Base-by-base conservation (phyloP, 768 basidiomycete species). In the Boletus coccyginus region DNA sequence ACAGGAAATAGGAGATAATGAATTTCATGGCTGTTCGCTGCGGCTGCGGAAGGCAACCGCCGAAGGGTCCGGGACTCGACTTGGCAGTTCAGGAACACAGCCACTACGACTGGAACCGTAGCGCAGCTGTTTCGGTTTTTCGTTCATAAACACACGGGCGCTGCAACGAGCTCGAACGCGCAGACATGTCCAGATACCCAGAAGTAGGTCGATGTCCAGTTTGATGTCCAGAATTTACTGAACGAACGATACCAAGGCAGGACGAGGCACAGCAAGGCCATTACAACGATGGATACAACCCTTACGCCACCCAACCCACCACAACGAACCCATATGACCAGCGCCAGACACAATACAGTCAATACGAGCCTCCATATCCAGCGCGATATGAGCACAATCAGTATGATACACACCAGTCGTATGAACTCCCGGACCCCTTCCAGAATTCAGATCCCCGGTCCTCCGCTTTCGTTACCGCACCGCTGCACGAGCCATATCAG, bases 231-330 rank as follows among this genome's bases (percentile, higher is more conserved):
- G 16, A 45, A 42, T 41, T 38, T 17, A 17, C 19, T 53, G 52
- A 61, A 58, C 38, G 16, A 39, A 33, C 57, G 27, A 50, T 21
- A n/a, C 36, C 38, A 52, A 88, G 84, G 79, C 83, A n/a, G 5
- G 85, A 89, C 68, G 85, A 88, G 69, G 82, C 77, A 14, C 86
- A 86, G 60, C 78, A 73, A 17, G 71, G 81, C 31, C 80, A 79
- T 53, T 87, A 88, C 70, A 86, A 87, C 64, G 87, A 90, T 56
- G 85, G 86, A 0, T 85, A 85, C 68, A 75, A 73, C 57, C 78
- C 81, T 9, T 83, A 86, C 59, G 63, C 72, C 49, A 57, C 71
- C 29, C 62, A 69, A n/a, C 66, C 59, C 13, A 9, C 49, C 6
- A 63, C 70, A 29, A 66, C 73, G 45, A 73, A 71, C 46, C 77